Evolutionary conservation across 2,329 filamentous ascomycete genomes (phyloP).

Genomic region (Sclerotinia nivalis): DNA sequence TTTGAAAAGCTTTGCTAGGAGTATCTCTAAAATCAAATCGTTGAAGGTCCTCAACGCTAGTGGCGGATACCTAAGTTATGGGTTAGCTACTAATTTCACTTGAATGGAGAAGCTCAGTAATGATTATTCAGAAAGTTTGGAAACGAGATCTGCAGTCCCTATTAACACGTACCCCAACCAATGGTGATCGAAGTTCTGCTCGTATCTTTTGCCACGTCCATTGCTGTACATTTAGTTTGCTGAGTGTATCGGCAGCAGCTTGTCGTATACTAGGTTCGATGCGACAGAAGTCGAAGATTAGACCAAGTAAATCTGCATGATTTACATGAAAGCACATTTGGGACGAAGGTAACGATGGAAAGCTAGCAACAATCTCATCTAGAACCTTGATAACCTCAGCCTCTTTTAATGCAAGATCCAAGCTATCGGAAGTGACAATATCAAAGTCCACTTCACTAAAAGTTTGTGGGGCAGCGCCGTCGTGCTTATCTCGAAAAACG

Average conservation of each 20-base stretch:
- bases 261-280: constrained; percentile 69
- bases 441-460: constrained; percentile 95
- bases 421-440: constrained; percentile 78
- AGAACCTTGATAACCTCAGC: constrained; percentile 92
- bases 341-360: constrained; percentile 70
- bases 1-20: constrained; percentile 57
- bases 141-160: background rate
- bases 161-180: constrained; percentile 63
- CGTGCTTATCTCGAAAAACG: constrained; percentile 78
- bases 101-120: background rate
- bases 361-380: constrained; percentile 82
- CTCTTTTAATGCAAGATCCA: constrained; percentile 86
- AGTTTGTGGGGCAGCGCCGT: constrained; percentile 77
- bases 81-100: background rate
- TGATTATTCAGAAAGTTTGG: background rate
- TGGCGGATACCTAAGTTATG: constrained; percentile 57
- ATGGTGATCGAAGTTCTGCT: constrained; percentile 75
- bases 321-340: constrained; percentile 89
- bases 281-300: constrained; percentile 88
- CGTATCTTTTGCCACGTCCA: constrained; percentile 82
- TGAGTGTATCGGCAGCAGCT: constrained; percentile 78
- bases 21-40: constrained; percentile 83
- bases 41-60: constrained; percentile 85
- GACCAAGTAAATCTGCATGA: constrained; percentile 80
- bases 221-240: constrained; percentile 80